Evolutionary conservation across 306 rosid genomes (phyloP).

Genomic region (Vigna radiata): DNA sequence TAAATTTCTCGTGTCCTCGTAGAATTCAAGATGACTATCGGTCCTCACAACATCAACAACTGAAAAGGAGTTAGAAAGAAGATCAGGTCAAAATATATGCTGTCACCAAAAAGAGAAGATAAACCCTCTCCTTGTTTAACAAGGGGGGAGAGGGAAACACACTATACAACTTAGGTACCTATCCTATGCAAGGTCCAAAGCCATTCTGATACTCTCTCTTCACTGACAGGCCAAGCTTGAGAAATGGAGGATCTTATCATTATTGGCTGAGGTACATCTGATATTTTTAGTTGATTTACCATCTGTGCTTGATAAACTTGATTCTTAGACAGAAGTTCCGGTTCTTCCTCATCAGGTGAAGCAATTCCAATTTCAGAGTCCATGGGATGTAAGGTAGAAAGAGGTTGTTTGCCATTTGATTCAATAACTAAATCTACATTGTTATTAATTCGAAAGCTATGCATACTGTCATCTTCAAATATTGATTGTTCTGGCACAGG

Average conservation of each 20-base stretch:
- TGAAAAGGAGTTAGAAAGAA: constrained; percentile 50
- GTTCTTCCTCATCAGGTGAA: constrained; percentile 56
- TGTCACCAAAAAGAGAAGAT: constrained; percentile 10
- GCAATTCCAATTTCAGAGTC: constrained; percentile 69
- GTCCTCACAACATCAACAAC: constrained; percentile 98
- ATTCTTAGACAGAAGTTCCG: constrained; percentile 46
- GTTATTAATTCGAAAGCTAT: constrained; percentile 75
- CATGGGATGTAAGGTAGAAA: constrained; percentile 47
- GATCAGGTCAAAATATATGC: constrained; percentile 25
- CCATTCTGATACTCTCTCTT: constrained; percentile 88
- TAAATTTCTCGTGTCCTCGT: constrained; percentile 77
- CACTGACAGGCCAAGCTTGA: constrained; percentile 55
- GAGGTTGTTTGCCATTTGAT: constrained; percentile 58
- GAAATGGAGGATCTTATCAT: constrained; percentile 53
- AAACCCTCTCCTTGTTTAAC: constrained; percentile 23
- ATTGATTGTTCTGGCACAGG: constrained; percentile 49
- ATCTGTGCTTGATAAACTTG: constrained; percentile 51
- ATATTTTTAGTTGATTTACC: constrained; percentile 66
- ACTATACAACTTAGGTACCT: constrained; percentile 54
- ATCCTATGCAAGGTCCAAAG: constrained; percentile 96
- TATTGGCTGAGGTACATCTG: constrained; percentile 70
- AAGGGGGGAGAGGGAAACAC: constrained; percentile 28
- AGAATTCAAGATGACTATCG: constrained; percentile 93
- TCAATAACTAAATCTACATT: constrained; percentile 76
- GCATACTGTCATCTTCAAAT: constrained; percentile 70